phyloP scores from a whole-genome alignment of 441 rosid genomes.

The Syzygium malaccense region DNA sequence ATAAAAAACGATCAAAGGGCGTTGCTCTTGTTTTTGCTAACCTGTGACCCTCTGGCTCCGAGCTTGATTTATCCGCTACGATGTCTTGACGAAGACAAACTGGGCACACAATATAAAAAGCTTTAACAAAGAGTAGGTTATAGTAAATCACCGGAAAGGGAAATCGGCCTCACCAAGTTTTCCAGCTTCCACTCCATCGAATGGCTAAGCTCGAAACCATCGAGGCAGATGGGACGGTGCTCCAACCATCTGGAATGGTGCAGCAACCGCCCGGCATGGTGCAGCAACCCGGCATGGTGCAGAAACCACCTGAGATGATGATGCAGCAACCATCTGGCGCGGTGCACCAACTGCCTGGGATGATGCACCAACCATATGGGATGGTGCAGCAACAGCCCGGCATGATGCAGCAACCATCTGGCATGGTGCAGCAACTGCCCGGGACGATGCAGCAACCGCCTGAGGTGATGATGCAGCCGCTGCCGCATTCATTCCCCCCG shows the following conservation, averaged over 20 bases:
- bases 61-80: background rate
- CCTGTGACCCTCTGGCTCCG: background rate
- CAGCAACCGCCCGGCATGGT: background rate
- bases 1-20: background rate
- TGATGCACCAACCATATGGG: background rate
- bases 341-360: background rate
- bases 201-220: background rate
- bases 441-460: background rate
- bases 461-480: background rate
- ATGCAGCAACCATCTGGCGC: background rate
- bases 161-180: background rate
- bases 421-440: no score
- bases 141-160: background rate
- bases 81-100: background rate
- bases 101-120: background rate
- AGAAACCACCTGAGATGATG: no score
- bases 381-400: background rate
- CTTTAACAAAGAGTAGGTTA: background rate
- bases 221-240: background rate
- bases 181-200: background rate
- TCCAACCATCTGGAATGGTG: background rate
- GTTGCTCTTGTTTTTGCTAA: background rate
- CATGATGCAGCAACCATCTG: background rate
- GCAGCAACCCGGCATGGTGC: background rate
- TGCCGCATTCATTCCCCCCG: background rate